These are phyloP conservation scores for Phytophthora meadii DNA, from an alignment of 352 stramenopile genomes.

Conservation along the genomic window DNA sequence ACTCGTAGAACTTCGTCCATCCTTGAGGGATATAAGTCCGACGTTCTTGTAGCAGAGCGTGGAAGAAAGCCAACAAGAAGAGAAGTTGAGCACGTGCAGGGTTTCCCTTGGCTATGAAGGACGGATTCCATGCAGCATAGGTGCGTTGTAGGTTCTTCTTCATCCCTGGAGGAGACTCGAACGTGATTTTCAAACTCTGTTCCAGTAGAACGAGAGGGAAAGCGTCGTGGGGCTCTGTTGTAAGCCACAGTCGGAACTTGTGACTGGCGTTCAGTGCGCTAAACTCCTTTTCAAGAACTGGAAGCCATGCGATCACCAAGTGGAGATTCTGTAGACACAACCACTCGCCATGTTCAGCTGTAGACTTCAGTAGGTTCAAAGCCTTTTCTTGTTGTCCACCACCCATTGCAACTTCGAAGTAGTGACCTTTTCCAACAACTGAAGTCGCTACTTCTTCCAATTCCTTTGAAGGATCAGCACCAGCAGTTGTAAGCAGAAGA, in stretches of 20 bases:
- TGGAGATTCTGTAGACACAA: constrained; percentile 97
- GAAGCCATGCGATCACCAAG: constrained; percentile 94
- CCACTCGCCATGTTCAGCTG: constrained; percentile 90
- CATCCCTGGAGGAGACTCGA: constrained; percentile 94
- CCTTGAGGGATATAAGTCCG: constrained; percentile 96
- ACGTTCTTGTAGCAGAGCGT: constrained; percentile 84
- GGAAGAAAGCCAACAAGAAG: constrained; percentile 93
- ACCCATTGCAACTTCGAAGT: constrained; percentile 95
- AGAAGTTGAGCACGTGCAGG: constrained; percentile 68
- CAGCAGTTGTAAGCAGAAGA: constrained; percentile 92
- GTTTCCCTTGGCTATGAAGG: constrained; percentile 70
- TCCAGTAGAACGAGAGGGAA: constrained; percentile 94
- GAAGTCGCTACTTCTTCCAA: constrained; percentile 91
- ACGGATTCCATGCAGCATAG: constrained; percentile 84
- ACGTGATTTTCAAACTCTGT: constrained; percentile 94
- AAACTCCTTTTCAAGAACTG: constrained; percentile 92
- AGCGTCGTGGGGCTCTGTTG: constrained; percentile 90
- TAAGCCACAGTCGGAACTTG: constrained; percentile 96
- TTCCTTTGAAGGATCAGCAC: constrained; percentile 94
- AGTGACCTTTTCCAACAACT: constrained; percentile 88
- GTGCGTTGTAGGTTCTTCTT: constrained; percentile 97
- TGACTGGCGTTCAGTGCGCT: constrained; percentile 69
- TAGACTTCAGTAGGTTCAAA: constrained; percentile 78
- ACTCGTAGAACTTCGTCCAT: constrained; percentile 98
- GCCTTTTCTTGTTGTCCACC: constrained; percentile 94